Percentiles rank a stretch among this genome's conserved stretches.
phyloP scores from a whole-genome alignment of 129 eudicot genomes.

The Flaveria ramosissima region DNA sequence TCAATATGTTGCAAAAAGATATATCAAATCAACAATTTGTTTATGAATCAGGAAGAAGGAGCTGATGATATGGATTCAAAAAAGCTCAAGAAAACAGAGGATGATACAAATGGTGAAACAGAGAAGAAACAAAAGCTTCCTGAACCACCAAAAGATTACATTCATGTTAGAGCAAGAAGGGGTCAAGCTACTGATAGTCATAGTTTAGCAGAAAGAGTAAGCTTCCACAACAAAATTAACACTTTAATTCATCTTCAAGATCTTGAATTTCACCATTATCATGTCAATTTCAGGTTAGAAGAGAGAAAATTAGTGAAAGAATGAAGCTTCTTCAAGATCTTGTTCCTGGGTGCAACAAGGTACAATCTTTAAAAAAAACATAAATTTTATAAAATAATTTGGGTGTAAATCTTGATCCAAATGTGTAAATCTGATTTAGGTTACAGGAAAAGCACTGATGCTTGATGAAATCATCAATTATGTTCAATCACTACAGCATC shows the following conservation, averaged over 20 bases:
- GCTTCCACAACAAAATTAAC: background rate
- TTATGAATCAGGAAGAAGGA: conserved; percentile 53
- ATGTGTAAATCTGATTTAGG: conserved; percentile 41
- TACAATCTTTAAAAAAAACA: conserved; percentile 3
- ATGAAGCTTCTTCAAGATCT: conserved; percentile 98
- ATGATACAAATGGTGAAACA: conserved; percentile 42
- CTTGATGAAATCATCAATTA: conserved; percentile 96
- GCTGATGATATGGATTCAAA: conserved; percentile 46
- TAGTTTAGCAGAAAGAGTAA: conserved; percentile 93
- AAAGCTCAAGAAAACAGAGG: conserved; percentile 54
- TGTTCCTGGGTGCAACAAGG: conserved; percentile 99
- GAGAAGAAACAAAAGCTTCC: conserved; percentile 52
- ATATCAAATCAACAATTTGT: background rate
- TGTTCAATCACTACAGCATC: conserved; percentile 87
- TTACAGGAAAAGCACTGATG: conserved; percentile 95
- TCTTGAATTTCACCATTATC: conserved; percentile 28
- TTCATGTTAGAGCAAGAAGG: conserved; percentile 98
- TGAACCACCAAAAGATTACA: conserved; percentile 88
- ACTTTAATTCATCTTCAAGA: conserved; percentile 16
- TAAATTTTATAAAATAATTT: background rate
- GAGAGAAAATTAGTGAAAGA: conserved; percentile 93
- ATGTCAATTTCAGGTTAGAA: conserved; percentile 60
- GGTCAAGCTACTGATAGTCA: conserved; percentile 99
- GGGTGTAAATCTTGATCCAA: background rate
- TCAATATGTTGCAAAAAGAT: no score